Base-by-base conservation (phyloP, 768 basidiomycete species). In the Leccinum subgranulosum region DNA sequence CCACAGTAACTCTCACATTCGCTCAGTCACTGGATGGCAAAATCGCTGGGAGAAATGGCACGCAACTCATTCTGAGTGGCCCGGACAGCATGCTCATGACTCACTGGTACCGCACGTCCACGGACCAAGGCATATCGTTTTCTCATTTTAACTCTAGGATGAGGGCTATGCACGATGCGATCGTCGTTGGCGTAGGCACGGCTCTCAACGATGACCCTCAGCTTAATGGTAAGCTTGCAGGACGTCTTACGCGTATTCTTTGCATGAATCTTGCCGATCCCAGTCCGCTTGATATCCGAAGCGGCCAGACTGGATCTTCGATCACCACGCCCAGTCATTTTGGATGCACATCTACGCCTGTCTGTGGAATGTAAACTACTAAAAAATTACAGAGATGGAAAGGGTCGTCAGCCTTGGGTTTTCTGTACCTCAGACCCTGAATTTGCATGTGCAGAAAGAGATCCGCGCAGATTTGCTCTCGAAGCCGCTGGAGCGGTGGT, bases 141-240 rank as follows among this genome's bases (percentile, higher is more conserved):
- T 29, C 53, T 50, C 47, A 64, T 39, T 29, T 17, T 23, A 19
- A 49, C 59, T 49, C 51, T 61, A 96, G 94, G 86, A 85, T 98
- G 84, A 79, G 96, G 60, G 80, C 92, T 0, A 83, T 92, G 81
- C 96, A 98, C 73, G 92, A 97, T 65, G 94, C 82, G 9, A 98
- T 99, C 58, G 75, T 99, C 14, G 80, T 99, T 46, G 96, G 96
- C 3, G 83, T 94, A 36, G 91, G 90, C 8, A 98, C 96, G 0
- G 86, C 92, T 21, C 73, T 93, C 47, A 92, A 93, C 59, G 96
- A 99, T 66, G 81, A 99, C 69, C 96, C 96, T 4, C 90, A 97
- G 66, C 78, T 99, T n/a, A 96, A 95, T 64, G 85, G 95, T 92
- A 64, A 62, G 84, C 69, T 45, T 58, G n/a, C 36, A 34, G 7